Base-by-base conservation (phyloP, 441 rosid species). In the Cnidoscolus chayamansa region DNA sequence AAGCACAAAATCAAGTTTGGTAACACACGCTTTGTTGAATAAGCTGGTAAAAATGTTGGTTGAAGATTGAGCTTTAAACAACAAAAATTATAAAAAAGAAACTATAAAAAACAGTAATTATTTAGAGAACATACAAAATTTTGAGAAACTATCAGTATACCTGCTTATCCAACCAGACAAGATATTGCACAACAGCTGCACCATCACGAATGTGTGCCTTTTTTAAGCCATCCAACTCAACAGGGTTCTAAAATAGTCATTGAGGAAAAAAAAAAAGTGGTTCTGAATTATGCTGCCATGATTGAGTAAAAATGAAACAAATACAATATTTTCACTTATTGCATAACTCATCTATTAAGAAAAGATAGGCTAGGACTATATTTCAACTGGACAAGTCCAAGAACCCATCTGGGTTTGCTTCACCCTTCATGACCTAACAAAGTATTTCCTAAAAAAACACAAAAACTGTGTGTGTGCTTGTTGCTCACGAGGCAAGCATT, bases 171-270 rank as follows among this genome's bases (percentile, higher is more conserved):
- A 96, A 88, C 99, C 99, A 96, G 68, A 80, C 93, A 78, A 96
- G 91, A 89, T 78, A 96, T 77, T 95, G 98, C 79, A 95, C 99
- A 81, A 95, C 93, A 82, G 99, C 97, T 64, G 99, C 97, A 79
- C 99, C 99, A 88, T 96, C 99, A 48, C 99, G 93, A 71, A 96
- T 76, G 71, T 96, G 99, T 51, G 98, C 91, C 61, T 89, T 91
- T 83, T 79, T 93, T 53, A 96, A 74, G 73, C 99, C 99, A 62
- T 91, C 88, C 74, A 96, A 83, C 85, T 96, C 99, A 82, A 86
- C 88, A 2, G 96, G 90, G 68, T 96, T 96, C 99, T 96, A 74
- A 5, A 57, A 70, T 15, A 54, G 53, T 68, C 37, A 69, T 68
- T 51, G 10, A 60, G 47, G 40, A 35, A 35, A 35, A 35, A 35